Evolutionary conservation across 306 rosid genomes (phyloP), one percentile per base, ranked within the genome.

Genomic region (Sphenostylis stenocarpa): DNA sequence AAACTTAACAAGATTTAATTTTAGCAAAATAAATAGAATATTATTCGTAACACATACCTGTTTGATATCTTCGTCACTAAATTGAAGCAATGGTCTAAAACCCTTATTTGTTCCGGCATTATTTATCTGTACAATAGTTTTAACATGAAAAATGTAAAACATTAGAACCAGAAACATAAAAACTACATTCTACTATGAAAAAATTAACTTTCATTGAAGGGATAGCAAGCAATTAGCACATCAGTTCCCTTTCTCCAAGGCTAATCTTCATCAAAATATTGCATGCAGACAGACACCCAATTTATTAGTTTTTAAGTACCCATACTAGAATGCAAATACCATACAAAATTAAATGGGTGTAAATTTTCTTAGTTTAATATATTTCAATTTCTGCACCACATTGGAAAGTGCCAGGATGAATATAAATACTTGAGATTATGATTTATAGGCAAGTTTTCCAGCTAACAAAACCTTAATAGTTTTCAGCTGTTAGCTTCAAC

Each of bases 71-170:
- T 92, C 97, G 48, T 95, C 97, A 15, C 85, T 89, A 64, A 95
- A 95, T 75, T 90, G 90, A 78, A 95, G 95, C 84, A 95, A 75
- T 19, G 98, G 93, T 86, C 98, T 85, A 77, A 95, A 95, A 77
- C 98, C 97, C 87, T 92, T 95, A 82, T 89, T 95, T 61, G 96
- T 76, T 36, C 97, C 98, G 10, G 98, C 97, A 80, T 92, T 95
- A 76, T 95, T 95, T 80, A 92, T 92, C 98, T 90, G 90, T 82
- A 8, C 45, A 67, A 81, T 33, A 12, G 26, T 44, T 52, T 39
- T 41, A 48, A 57, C 3, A 3, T 3, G 4, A 77, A 71, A 79
- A 67, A 13, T 10, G 44, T 0, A 34, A 70, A 72, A 67, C 1
- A 55, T 79, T 57, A 57, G 34, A 39, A 73, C 41, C 16, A 75